These are phyloP conservation scores for Exophiala calicioides DNA, from an alignment of 2,329 filamentous ascomycete genomes.

Conservation along the genomic window DNA sequence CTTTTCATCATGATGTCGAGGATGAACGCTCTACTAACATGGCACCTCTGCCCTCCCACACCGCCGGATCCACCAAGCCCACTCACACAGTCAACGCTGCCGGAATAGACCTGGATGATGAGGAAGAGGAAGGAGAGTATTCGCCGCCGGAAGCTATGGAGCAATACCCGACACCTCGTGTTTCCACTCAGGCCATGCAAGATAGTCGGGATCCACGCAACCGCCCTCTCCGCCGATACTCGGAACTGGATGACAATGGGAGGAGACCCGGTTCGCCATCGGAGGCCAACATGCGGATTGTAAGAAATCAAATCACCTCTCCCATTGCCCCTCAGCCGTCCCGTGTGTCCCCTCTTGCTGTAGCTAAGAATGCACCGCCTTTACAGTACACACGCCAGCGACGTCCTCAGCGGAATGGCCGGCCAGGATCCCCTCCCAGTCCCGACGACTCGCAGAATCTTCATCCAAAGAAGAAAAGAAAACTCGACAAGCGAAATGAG, in stretches of 20 bases:
- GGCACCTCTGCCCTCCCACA: not conserved
- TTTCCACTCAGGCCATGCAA: slow-evolving; percentile 18
- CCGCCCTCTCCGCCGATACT: slow-evolving; percentile 31
- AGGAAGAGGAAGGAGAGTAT: slow-evolving; percentile 50
- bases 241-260: slow-evolving; percentile 29
- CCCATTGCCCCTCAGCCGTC: slow-evolving; percentile 75
- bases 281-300: slow-evolving; percentile 58
- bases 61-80: slow-evolving; percentile 7
- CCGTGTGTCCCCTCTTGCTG: slow-evolving; percentile 62
- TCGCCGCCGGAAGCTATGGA: slow-evolving; percentile 47
- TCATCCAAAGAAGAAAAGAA: slow-evolving; percentile 54
- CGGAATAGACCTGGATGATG: slow-evolving; percentile 34
- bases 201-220: slow-evolving; percentile 30
- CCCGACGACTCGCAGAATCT: slow-evolving; percentile 39
- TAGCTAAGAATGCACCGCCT: slow-evolving; percentile 52
- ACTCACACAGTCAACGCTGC: slow-evolving; percentile 4
- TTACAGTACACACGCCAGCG: slow-evolving; percentile 58
- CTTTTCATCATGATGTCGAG: slow-evolving; percentile 16
- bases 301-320: slow-evolving; percentile 72
- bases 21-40: slow-evolving; percentile 8
- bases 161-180: slow-evolving; percentile 36
- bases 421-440: slow-evolving; percentile 45
- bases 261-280: slow-evolving; percentile 24
- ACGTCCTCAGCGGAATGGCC: slow-evolving; percentile 31
- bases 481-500: slow-evolving; percentile 45